phyloP scores from a whole-genome alignment of 176 grass and related monocot genomes.

The Rhynchospora tenuis region DNA sequence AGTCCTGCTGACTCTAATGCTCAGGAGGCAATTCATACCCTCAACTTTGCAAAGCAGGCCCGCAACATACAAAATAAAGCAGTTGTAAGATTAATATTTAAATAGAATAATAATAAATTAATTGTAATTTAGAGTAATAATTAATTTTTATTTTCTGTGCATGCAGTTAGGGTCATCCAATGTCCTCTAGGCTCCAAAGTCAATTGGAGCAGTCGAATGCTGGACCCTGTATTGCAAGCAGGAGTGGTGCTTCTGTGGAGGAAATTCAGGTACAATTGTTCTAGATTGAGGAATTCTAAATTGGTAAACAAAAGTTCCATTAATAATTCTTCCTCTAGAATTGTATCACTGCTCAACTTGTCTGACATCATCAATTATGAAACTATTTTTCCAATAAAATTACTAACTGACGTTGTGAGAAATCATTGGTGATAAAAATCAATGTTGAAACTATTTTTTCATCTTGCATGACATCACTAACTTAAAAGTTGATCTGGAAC shows the following conservation, averaged over 20 bases:
- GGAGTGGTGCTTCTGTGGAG: slow-evolving; percentile 68
- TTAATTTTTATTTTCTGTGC: slow-evolving; percentile 22
- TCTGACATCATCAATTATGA: neutral
- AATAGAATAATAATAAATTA: neutral
- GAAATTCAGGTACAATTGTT: too few relatives aligned
- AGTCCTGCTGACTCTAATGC: slow-evolving; percentile 54
- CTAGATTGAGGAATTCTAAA: too few relatives aligned
- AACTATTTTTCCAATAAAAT: neutral
- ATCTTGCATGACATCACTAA: too few relatives aligned
- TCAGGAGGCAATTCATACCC: slow-evolving; percentile 55
- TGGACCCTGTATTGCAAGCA: slow-evolving; percentile 68
- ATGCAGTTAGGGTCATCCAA: slow-evolving; percentile 58
- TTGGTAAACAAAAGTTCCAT: too few relatives aligned
- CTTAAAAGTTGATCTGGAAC: too few relatives aligned
- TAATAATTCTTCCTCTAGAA: neutral
- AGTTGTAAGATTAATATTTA: slow-evolving; percentile 29
- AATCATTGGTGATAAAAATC: too few relatives aligned
- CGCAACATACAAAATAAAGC: slow-evolving; percentile 51
- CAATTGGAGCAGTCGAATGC: neutral
- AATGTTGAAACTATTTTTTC: too few relatives aligned
- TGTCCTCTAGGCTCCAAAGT: slow-evolving; percentile 64
- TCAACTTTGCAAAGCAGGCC: slow-evolving; percentile 52
- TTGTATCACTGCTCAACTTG: neutral
- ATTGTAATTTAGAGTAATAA: neutral
- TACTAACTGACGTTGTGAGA: too few relatives aligned